A percentile compares a stretch with the other conserved stretches of the same genome.
Evolutionary conservation across 768 basidiomycete species (phyloP).

Genomic region (Trametes coccinea): DNA sequence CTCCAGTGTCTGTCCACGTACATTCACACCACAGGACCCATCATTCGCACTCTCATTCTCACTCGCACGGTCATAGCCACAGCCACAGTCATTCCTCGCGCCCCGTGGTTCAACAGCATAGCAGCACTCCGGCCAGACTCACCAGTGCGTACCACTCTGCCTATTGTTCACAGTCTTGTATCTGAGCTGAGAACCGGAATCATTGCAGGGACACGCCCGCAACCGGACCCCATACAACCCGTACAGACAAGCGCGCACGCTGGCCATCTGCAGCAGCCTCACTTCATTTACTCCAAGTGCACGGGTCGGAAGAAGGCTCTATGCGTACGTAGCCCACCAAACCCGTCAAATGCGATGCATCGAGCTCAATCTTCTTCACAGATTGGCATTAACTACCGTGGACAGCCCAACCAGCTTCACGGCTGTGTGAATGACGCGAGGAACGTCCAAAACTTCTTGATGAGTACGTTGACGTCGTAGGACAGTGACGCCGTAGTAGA

Average conservation of each 20-base stretch:
- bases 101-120: conserved; percentile 3
- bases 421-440: conserved; percentile 93
- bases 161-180: background rate
- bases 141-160: background rate
- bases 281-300: conserved; percentile 76
- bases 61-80: conserved; percentile 8
- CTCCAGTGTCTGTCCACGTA: conserved; percentile 5
- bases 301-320: conserved; percentile 87
- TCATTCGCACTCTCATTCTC: conserved; percentile 17
- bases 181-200: background rate
- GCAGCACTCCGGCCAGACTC: background rate
- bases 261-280: background rate
- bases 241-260: background rate
- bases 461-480: conserved; percentile 38
- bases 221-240: background rate
- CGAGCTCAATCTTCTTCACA: conserved; percentile 30
- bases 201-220: background rate
- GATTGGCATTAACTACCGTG: conserved; percentile 90
- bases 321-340: conserved; percentile 52
- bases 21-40: conserved; percentile 12
- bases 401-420: conserved; percentile 60
- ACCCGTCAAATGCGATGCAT: background rate
- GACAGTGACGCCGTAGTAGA: background rate
- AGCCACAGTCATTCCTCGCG: conserved; percentile 11
- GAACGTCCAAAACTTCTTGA: conserved; percentile 79